phyloP scores from a whole-genome alignment of 2,329 filamentous ascomycete species.

The Trichoderma arundinaceum region DNA sequence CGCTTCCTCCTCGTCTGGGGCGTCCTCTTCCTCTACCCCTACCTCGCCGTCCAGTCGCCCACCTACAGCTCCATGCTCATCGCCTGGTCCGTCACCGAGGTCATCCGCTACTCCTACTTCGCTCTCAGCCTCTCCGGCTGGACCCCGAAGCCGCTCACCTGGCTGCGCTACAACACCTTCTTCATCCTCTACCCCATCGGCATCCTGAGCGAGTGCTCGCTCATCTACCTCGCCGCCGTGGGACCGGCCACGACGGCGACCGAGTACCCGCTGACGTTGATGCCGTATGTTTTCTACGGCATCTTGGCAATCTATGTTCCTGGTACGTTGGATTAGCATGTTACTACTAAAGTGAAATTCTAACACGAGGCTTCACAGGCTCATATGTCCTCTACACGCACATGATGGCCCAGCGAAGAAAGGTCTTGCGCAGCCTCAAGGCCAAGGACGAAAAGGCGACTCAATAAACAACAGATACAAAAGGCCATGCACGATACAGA shows the following conservation, averaged over 20 bases:
- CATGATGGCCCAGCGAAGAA: constrained; percentile 90
- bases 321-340: too few species aligned
- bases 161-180: constrained; percentile 92
- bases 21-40: constrained; percentile 75
- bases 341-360: too few species aligned
- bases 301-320: constrained; percentile 80
- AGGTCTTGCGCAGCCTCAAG: constrained; percentile 72
- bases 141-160: constrained; percentile 71
- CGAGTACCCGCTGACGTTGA: constrained; percentile 52
- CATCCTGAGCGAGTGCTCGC: constrained; percentile 82
- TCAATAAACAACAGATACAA: constrained; percentile 40
- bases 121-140: constrained; percentile 69
- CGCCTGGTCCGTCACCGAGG: constrained; percentile 90
- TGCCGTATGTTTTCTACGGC: constrained; percentile 65
- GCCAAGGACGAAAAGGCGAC: constrained; percentile 50
- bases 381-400: constrained; percentile 87
- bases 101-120: constrained; percentile 93
- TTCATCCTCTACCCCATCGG: constrained; percentile 91
- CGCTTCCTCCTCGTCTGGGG: constrained; percentile 90
- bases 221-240: constrained; percentile 73
- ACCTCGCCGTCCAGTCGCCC: constrained; percentile 60
- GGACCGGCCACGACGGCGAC: constrained; percentile 53
- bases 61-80: constrained; percentile 79
- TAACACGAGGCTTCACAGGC: constrained; percentile 50
- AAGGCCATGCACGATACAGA: background rate